Evolutionary conservation across 2,329 filamentous ascomycete species (phyloP), one percentile per base, ranked within the genome.

Genomic region (Aspergillus thermomutatus): DNA sequence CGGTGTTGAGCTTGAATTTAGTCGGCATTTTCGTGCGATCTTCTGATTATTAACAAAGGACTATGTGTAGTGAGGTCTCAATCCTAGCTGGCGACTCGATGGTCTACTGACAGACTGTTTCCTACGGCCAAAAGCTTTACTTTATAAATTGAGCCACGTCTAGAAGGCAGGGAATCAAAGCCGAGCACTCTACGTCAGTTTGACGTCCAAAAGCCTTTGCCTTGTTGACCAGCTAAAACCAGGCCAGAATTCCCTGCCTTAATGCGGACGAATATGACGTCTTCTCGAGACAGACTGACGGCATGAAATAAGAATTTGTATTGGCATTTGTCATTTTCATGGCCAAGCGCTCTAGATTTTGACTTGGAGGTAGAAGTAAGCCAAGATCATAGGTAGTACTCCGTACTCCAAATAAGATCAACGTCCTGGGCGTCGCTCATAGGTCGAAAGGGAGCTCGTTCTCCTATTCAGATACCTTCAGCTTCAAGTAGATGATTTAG

Each of bases 1-100:
- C 78, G 10, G 77, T 80, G 63, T 80, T 82, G 26, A 81, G 68
- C 58, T 76, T 77, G 64, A 77, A 73, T 34, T 58, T 71, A 8
- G 75, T 77, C 28, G 64, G 43, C 66, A 68, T 72, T 9, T 52
- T 60, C 41, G 19, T 41, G n/a, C 14, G 28, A 23, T 23, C 48
- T 54, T 47, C 27, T 43, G 37, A 19, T 51, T 46, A 17, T 17
- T 21, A 11, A 7, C 14, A 17, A 17, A 14, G 2, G 7, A 37
- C 14, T 34, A 34, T 34, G 14, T 17, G 31, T 21, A 21, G 10
- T 45, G 41, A 45, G 41, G 41, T 17, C 31, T 21, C n/a, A 43
- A 19, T 43, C 10, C 8, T 43, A 21, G 40, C n/a, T 43, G n/a
- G 40, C 40, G n/a, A 34, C 19, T 17, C 37, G 10, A 37, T 26